Evolutionary conservation across 495 filamentous ascomycete species (phyloP).

Genomic region (Filosporella fistucella): DNA sequence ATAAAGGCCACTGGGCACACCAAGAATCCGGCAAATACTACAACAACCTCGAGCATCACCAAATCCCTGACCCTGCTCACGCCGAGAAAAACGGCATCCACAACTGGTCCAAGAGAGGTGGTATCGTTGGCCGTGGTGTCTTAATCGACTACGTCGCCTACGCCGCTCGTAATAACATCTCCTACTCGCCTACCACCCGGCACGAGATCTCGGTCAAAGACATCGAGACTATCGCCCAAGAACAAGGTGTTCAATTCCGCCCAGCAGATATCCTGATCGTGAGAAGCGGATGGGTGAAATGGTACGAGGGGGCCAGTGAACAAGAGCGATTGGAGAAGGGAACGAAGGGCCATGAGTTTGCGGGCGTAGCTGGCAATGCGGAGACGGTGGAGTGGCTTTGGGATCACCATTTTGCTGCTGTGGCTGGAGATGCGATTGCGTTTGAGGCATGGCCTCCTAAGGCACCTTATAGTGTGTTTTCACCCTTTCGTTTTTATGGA

Average conservation of each 20-base stretch:
- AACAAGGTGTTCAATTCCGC: slow-evolving; percentile 43
- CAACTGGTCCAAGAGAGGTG: slow-evolving; percentile 41
- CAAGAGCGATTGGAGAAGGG: slow-evolving; percentile 36
- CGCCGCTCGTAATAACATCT: slow-evolving; percentile 41
- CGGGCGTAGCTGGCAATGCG: slow-evolving; percentile 53
- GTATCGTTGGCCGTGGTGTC: slow-evolving; percentile 44
- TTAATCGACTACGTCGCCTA: slow-evolving; percentile 43
- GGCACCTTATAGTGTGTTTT: slow-evolving; percentile 1
- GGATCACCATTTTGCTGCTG: slow-evolving; percentile 53
- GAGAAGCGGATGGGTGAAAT: slow-evolving; percentile 55
- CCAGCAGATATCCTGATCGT: slow-evolving; percentile 57
- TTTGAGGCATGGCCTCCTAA: slow-evolving; percentile 40
- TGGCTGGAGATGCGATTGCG: slow-evolving; percentile 43
- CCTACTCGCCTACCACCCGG: slow-evolving; percentile 44
- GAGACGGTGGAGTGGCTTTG: slow-evolving; percentile 57
- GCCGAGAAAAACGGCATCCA: slow-evolving; percentile 42
- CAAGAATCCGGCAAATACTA: slow-evolving; percentile 40
- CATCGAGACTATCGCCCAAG: slow-evolving; percentile 46
- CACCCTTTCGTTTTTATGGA: too few species aligned
- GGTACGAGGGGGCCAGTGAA: slow-evolving; percentile 36
- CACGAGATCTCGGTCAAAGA: slow-evolving; percentile 50
- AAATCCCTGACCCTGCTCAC: slow-evolving; percentile 48
- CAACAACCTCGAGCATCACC: slow-evolving; percentile 39
- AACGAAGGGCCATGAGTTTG: slow-evolving; percentile 41
- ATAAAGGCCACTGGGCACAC: slow-evolving; percentile 30